A percentile compares a stretch with the other conserved stretches of the same genome.
These are phyloP conservation scores for Umbelopsis isabellina DNA, from an alignment of 192 early-diverging fungal species.

Conservation along the genomic window DNA sequence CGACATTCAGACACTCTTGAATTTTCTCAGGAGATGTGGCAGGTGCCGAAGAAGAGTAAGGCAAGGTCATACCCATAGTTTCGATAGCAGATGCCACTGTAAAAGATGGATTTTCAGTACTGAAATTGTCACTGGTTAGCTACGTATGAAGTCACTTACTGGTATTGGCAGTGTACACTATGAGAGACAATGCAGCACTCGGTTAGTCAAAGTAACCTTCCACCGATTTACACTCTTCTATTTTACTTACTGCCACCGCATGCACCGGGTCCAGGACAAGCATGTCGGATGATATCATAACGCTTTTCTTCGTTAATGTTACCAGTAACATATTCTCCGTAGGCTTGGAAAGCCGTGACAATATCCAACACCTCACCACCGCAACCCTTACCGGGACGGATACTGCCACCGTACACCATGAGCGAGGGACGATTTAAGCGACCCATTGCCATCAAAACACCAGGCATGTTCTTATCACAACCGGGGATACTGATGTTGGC, in stretches of 20 bases:
- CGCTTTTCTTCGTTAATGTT: constrained; percentile 88
- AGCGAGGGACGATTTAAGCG: constrained; percentile 94
- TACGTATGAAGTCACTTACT: constrained; percentile 24
- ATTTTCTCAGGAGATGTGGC: constrained; percentile 87
- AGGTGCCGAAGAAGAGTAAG: constrained; percentile 95
- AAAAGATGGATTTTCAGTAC: not conserved
- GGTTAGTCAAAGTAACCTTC: not conserved
- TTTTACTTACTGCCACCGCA: constrained; percentile 88
- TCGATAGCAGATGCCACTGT: constrained; percentile 95
- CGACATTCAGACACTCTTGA: constrained; percentile 86
- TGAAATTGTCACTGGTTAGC: not conserved
- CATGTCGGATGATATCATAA: constrained; percentile 67
- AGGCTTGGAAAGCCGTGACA: constrained; percentile 96
- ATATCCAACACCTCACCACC: constrained; percentile 81
- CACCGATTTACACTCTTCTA: not conserved
- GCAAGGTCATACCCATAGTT: constrained; percentile 96
- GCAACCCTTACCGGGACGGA: constrained; percentile 77
- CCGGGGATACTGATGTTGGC: constrained; percentile 97
- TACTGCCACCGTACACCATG: constrained; percentile 99
- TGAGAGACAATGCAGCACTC: not conserved
- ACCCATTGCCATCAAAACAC: constrained; percentile 94
- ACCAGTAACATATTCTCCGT: constrained; percentile 92
- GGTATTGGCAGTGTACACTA: constrained; percentile 48
- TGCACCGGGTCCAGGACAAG: constrained; percentile 91
- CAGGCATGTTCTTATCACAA: constrained; percentile 98